Conservation (phyloP, 2,329 filamentous ascomycete genomes). For the Trichoderma arundinaceum region DNA sequence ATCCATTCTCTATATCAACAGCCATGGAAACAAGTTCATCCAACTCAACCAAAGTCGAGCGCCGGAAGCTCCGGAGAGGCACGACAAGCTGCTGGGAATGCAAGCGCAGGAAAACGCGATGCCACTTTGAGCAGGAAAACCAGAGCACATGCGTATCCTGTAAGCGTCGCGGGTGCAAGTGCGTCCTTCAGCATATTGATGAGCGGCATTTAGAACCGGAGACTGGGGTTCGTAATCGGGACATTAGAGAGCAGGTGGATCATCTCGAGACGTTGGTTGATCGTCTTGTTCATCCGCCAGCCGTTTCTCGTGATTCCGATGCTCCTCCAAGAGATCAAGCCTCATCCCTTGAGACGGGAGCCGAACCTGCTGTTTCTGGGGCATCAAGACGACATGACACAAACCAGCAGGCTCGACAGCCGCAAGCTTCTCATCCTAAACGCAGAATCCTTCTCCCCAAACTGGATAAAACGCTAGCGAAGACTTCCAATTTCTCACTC, state of each 20-base stretch:
- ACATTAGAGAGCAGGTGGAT: not conserved
- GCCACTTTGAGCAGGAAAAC: slow-evolving; percentile 5
- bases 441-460: slow-evolving; percentile 12
- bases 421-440: not conserved
- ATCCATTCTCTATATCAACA: no score
- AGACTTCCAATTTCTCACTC: not conserved
- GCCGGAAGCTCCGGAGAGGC: slow-evolving; percentile 17
- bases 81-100: slow-evolving; percentile 27
- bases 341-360: not conserved
- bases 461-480: not conserved
- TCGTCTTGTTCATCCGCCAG: not conserved
- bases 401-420: not conserved
- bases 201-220: not conserved
- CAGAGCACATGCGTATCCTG: slow-evolving; percentile 8
- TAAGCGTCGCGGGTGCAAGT: slow-evolving; percentile 11
- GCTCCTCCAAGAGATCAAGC: not conserved
- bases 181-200: slow-evolving; percentile 2
- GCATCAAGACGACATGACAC: not conserved
- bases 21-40: not conserved
- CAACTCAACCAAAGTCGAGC: not conserved
- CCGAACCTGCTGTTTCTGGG: not conserved
- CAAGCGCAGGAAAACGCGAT: slow-evolving; percentile 14
- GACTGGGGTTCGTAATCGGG: not conserved
- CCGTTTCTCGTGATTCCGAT: not conserved
- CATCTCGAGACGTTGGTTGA: slow-evolving; percentile 7